Base-by-base conservation (phyloP, 1,284 basidiomycete genomes). In the Porogramme epimiltina region DNA sequence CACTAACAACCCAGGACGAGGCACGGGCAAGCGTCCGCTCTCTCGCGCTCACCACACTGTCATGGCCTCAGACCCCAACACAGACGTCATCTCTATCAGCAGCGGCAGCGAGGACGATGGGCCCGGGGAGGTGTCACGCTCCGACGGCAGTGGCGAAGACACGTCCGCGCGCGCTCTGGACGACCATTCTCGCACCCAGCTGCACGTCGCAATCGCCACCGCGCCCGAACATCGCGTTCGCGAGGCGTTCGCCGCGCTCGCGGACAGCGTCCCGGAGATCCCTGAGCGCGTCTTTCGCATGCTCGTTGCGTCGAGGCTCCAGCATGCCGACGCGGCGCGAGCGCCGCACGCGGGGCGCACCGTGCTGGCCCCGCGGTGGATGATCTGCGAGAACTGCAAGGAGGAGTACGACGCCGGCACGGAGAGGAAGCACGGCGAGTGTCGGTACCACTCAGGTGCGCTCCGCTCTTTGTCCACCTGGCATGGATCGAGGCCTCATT, bases 191-290 rank as follows among this genome's bases (percentile, higher is more conserved):
- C 73, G 75, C 31, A 63, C 63, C 4, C 70, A 73, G 50, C 63
- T 81, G 42, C 71, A 69, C 33, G 64, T 61, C 19, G 75, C 75
- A 3, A 73, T 81, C 56, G 63, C 66, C 26, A 67, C 67, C 9
- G 63, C 74, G 38, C 70, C 76, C 13, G 74, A 75, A 60, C 63
- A 66, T 36, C 73, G 70, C 47, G 67, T 81, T 40, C 73, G 76
- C 37, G 64, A 69, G 37, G 60, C 78, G 25, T 50, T 80, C 40
- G 64, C 58, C 16, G 54, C 62, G 23, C 62, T 80, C 18, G 68
- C 73, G 22, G 68, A 73, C 36, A 66, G 66, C n/a, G 67, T 73
- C 24, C 70, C 73, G 19, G 68, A 65, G 19, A 67, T 77, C 25
- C 72, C 77, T 46, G 69, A 69, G 42, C 70, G 73, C 3, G 63